Evolutionary conservation across 2,329 filamentous ascomycete species (phyloP).

Genomic region (Colletotrichum abscissum): DNA sequence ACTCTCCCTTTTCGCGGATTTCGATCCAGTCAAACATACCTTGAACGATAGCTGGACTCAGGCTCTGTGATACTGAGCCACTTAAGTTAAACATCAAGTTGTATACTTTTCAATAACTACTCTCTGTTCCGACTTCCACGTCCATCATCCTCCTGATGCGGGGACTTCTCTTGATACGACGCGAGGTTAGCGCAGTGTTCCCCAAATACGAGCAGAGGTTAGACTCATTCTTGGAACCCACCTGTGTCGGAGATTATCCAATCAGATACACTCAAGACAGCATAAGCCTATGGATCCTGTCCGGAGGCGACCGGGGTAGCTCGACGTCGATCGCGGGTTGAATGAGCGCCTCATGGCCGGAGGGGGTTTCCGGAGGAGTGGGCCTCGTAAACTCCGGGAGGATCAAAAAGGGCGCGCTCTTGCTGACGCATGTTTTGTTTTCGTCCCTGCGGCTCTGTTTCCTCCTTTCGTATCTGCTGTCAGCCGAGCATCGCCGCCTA

Average conservation of each 20-base stretch:
- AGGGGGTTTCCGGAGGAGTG: background rate
- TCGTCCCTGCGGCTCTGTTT: background rate
- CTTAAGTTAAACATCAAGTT: too few species aligned
- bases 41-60: too few species aligned
- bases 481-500: background rate
- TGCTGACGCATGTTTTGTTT: background rate
- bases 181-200: conserved; percentile 1
- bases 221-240: background rate
- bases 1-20: too few species aligned
- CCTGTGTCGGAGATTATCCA: background rate
- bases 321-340: background rate
- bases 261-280: background rate
- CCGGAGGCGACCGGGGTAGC: background rate
- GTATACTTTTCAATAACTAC: background rate
- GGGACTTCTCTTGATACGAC: background rate
- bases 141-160: background rate
- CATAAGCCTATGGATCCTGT: background rate
- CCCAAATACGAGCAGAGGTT: conserved; percentile 8
- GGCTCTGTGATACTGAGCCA: fast-evolving
- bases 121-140: too few species aligned
- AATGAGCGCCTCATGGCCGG: background rate
- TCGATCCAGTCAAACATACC: too few species aligned
- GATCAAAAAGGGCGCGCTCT: background rate
- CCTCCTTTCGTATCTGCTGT: background rate
- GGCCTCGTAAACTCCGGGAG: background rate